phyloP scores from a whole-genome alignment of 2,329 filamentous ascomycete genomes.

The Fusarium sp. region DNA sequence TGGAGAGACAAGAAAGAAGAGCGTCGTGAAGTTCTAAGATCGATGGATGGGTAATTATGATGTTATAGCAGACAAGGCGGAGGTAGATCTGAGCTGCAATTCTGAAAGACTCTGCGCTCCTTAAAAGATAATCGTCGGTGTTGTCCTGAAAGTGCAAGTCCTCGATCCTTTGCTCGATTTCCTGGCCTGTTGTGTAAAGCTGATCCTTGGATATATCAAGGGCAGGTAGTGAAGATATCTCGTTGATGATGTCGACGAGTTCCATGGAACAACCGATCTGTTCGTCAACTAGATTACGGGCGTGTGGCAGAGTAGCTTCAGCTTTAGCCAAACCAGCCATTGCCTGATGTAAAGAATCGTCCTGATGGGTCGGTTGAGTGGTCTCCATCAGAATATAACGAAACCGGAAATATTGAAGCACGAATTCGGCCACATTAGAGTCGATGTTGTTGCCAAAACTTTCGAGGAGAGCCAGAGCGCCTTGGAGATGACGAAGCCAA shows the following conservation, averaged over 20 bases:
- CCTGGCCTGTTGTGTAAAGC: conserved; percentile 16
- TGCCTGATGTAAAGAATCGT: conserved; percentile 16
- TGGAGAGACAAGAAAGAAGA: conserved; percentile 28
- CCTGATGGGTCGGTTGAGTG: conserved; percentile 25
- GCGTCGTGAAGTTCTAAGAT: conserved; percentile 23
- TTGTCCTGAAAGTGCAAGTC: neutral
- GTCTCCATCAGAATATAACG: conserved; percentile 41
- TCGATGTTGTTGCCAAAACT: conserved; percentile 29
- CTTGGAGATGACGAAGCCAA: conserved; percentile 39
- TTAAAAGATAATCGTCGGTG: conserved; percentile 27
- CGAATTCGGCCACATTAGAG: conserved; percentile 33
- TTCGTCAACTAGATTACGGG: conserved; percentile 32
- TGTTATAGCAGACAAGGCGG: conserved; percentile 37
- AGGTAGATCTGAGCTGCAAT: conserved; percentile 40
- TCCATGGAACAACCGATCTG: conserved; percentile 43
- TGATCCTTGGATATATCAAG: conserved; percentile 9
- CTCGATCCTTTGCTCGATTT: conserved; percentile 21
- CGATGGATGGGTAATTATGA: conserved; percentile 26
- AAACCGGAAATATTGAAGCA: conserved; percentile 40
- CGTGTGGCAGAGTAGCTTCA: conserved; percentile 23
- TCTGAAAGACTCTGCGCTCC: conserved; percentile 38
- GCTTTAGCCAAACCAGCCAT: conserved; percentile 22
- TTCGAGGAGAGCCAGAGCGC: conserved; percentile 39
- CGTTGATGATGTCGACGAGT: conserved; percentile 40
- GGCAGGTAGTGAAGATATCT: conserved; percentile 32